phyloP scores from a whole-genome alignment of 192 early-diverging fungal species.

The Spinellus fusiger region DNA sequence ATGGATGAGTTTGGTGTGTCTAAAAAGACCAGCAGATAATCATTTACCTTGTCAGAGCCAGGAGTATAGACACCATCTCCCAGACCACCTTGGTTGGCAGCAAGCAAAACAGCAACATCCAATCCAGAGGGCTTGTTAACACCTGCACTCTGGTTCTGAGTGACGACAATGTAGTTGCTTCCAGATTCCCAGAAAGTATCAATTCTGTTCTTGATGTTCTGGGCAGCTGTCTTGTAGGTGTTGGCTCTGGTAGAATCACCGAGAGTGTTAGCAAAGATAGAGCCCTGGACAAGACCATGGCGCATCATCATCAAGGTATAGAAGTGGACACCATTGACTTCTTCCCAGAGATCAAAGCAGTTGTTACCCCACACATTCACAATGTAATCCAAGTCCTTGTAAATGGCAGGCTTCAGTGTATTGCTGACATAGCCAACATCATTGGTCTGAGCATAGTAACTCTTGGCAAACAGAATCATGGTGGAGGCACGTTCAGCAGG shows the following conservation, averaged over 20 bases:
- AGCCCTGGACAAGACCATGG: conserved; percentile 50
- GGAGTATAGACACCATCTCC: conserved; percentile 31
- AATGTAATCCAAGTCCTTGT: conserved; percentile 60
- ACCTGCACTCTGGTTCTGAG: conserved; percentile 36
- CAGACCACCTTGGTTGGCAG: conserved; percentile 37
- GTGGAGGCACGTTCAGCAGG: conserved; percentile 49
- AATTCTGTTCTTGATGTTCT: conserved; percentile 26
- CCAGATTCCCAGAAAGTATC: conserved; percentile 39
- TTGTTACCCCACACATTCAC: conserved; percentile 36
- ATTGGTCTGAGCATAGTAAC: conserved; percentile 29
- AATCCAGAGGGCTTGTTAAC: conserved; percentile 43
- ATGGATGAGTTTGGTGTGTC: not conserved
- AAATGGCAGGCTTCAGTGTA: conserved; percentile 39
- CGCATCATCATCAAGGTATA: conserved; percentile 64
- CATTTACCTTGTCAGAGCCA: conserved; percentile 23
- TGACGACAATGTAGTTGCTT: conserved; percentile 32
- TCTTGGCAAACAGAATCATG: conserved; percentile 35
- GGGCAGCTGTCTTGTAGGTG: conserved; percentile 32
- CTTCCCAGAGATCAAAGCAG: conserved; percentile 71
- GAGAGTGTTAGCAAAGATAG: conserved; percentile 36
- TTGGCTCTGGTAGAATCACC: conserved; percentile 31
- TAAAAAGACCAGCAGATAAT: not conserved
- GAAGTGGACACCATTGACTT: conserved; percentile 61
- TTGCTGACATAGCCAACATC: conserved; percentile 19
- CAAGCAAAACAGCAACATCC: conserved; percentile 58